Percentiles rank a stretch among this genome's conserved stretches.
Evolutionary conservation across 352 stramenopile species (phyloP).

Genomic region (Pythium chondricola): DNA sequence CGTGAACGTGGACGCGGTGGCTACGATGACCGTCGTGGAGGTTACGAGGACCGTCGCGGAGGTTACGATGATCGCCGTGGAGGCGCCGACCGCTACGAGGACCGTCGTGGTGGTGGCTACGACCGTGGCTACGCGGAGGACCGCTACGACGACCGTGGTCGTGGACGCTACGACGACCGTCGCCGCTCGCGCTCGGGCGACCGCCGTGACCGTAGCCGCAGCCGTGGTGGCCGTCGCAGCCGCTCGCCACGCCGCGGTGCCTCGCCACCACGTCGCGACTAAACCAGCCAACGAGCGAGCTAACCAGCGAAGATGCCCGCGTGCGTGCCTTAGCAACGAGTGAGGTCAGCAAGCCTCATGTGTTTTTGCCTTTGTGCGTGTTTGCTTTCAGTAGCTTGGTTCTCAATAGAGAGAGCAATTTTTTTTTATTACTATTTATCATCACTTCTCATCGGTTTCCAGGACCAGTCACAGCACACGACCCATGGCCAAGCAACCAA

Average conservation of each 20-base stretch:
- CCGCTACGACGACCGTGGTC: slow-evolving; percentile 21
- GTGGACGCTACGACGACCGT: slow-evolving; percentile 18
- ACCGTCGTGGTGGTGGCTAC: slow-evolving; percentile 9
- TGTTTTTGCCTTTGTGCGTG: no score
- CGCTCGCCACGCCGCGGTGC: slow-evolving; percentile 35
- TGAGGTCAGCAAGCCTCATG: background rate
- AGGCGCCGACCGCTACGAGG: slow-evolving; percentile 3
- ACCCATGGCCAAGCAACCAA: background rate
- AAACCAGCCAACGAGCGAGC: slow-evolving; percentile 19
- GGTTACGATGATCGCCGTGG: slow-evolving; percentile 24
- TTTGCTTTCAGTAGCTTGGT: background rate
- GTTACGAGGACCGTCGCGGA: slow-evolving; percentile 18
- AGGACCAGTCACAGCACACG: background rate
- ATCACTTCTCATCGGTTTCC: background rate
- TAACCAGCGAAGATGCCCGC: background rate
- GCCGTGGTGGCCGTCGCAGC: slow-evolving; percentile 36
- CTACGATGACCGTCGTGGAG: slow-evolving; percentile 22
- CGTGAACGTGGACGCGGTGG: slow-evolving; percentile 13
- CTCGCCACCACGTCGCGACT: slow-evolving; percentile 40
- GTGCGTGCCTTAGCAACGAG: background rate
- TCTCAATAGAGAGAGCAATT: no score
- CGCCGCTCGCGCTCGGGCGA: slow-evolving; percentile 19
- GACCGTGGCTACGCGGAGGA: slow-evolving; percentile 18
- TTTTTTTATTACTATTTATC: background rate
- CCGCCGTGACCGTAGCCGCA: slow-evolving; percentile 29